Base-by-base conservation (phyloP, 176 grass and related monocot species). In the Aegilops sharonensis region DNA sequence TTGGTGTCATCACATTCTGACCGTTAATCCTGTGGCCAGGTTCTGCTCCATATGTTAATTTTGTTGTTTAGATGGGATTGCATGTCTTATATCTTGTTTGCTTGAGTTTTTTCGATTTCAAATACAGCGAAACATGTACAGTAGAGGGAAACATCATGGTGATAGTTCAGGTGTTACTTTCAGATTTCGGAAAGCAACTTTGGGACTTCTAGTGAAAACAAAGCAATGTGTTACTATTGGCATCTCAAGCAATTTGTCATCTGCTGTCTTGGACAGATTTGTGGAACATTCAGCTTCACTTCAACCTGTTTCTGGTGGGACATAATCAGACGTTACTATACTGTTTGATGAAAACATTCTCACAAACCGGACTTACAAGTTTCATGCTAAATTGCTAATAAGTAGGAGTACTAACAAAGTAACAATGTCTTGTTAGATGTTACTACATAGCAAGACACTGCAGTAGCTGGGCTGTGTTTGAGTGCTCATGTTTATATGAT, bases 1-100 rank as follows among this genome's bases (percentile, higher is more conserved):
- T 89, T 84, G 0, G 39, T 13, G 25, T 85, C 89, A 2, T 92
- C 86, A 12, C 83, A 82, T 17, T 87, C 80, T 0, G 66, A 88
- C 67, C 71, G 13, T 50, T 86, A 20, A 75, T 77, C 86, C 0
- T 63, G 81, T 62, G 81, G 85, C 68, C 92, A 99, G 90, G 97
- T 96, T 83, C 50, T 82, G 39, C 20, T 90, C 42, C 45, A 64
- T 80, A 31, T 54, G 6, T 27, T 77, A 63, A 23, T 36, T 85
- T 68, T 31, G 2, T 21, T 56, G 27, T 59, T 69, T 73, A 13
- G 0, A 84, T 36, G 27, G 83, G 61, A 85, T 68, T 68, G 52
- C 70, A 13, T 47, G 54, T 62, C 13, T 85, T 84, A 14, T 72
- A 40, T 60, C 57, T 35, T 35, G 15, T 21, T 42, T 42, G 63